These are phyloP conservation scores for Suhomyces maxii DNA, from an alignment of 1,139 yeast species.

Conservation along the genomic window DNA sequence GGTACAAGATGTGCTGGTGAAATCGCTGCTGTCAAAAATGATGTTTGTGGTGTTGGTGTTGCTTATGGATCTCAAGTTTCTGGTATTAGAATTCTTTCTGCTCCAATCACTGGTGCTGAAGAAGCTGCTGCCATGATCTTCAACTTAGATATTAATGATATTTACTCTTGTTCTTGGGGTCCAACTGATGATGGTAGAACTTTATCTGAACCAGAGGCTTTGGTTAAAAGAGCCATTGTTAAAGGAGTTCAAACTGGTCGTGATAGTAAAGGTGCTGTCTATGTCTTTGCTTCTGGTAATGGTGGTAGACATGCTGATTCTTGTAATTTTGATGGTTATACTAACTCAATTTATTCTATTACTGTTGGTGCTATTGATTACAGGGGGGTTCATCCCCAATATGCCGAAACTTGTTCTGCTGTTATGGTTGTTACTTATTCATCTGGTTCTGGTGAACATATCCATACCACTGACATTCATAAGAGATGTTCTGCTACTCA, in stretches of 20 bases:
- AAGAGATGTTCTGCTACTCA: constrained; percentile 71
- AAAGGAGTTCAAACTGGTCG: constrained; percentile 89
- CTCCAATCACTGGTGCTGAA: constrained; percentile 74
- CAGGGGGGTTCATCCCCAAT: constrained; percentile 79
- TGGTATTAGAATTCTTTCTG: constrained; percentile 87
- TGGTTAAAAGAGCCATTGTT: constrained; percentile 79
- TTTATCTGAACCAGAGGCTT: constrained; percentile 76
- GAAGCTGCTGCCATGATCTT: constrained; percentile 88
- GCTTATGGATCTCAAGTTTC: constrained; percentile 85
- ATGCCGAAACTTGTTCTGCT: constrained; percentile 92
- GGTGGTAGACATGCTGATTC: constrained; percentile 85
- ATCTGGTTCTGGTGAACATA: constrained; percentile 87
- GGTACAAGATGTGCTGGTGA: constrained; percentile 99
- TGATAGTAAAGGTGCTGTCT: constrained; percentile 76
- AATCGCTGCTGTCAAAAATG: constrained; percentile 87
- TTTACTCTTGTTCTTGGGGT: constrained; percentile 98
- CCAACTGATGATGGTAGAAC: constrained; percentile 92
- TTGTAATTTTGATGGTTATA: constrained; percentile 97
- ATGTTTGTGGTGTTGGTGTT: constrained; percentile 91
- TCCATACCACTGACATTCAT: constrained; percentile 86
- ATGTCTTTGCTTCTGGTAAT: constrained; percentile 96
- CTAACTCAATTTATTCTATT: constrained; percentile 91
- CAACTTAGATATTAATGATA: constrained; percentile 80
- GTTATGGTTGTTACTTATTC: constrained; percentile 95
- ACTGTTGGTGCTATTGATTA: constrained; percentile 94